Conservation (phyloP, 495 filamentous ascomycete species). For the Aspergillus mulundensis region DNA sequence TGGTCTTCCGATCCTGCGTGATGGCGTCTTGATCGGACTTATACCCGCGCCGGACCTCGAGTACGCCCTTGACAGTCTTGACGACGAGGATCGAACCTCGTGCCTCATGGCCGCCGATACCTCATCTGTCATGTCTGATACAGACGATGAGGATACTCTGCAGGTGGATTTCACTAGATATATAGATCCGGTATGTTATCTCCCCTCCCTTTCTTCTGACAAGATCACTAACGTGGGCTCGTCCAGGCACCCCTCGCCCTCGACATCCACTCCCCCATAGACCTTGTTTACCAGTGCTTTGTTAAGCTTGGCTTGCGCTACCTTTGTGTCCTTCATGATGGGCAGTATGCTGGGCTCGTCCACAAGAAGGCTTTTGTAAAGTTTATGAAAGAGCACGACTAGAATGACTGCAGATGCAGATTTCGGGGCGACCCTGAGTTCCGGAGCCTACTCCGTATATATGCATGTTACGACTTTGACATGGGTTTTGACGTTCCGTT, state of each 20-base stretch:
- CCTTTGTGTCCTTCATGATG: conserved; percentile 81
- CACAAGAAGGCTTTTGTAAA: conserved; percentile 98
- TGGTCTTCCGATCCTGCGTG: conserved; percentile 77
- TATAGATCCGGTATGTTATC: conserved; percentile 70
- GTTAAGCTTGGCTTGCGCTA: conserved; percentile 90
- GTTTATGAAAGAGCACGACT: conserved; percentile 79
- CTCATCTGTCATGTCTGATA: conserved; percentile 51
- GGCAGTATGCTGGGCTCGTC: conserved; percentile 83
- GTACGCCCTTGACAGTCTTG: conserved; percentile 81
- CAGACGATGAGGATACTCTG: conserved; percentile 40
- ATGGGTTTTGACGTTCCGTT: neutral
- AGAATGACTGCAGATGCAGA: conserved; percentile 21
- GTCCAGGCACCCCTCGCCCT: conserved; percentile 72
- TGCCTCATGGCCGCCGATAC: conserved; percentile 77
- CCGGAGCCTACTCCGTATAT: neutral
- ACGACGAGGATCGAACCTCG: conserved; percentile 62
- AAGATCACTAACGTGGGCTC: too few relatives aligned
- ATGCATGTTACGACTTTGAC: neutral
- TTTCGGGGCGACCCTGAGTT: neutral
- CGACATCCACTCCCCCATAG: conserved; percentile 87
- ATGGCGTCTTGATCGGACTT: conserved; percentile 78
- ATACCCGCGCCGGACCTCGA: conserved; percentile 95
- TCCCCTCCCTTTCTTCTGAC: neutral
- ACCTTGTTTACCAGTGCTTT: conserved; percentile 95
- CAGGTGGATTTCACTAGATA: conserved; percentile 75